These are phyloP conservation scores for Globisporangium solare DNA, from an alignment of 352 stramenopile species.

Conservation along the genomic window DNA sequence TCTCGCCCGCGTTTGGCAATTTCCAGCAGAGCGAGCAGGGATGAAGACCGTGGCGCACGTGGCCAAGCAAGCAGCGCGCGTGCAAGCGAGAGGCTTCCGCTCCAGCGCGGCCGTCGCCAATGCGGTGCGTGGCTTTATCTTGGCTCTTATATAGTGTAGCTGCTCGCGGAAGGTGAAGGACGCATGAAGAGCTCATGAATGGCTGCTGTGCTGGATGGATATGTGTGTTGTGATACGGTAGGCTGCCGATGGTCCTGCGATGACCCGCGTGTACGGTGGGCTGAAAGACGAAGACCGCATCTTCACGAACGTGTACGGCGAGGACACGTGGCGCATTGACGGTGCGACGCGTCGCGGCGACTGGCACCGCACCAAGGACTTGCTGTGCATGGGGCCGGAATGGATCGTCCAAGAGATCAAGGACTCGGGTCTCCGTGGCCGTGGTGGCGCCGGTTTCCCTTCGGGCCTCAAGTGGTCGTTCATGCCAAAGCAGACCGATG, in stretches of 20 bases:
- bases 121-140: constrained; percentile 19
- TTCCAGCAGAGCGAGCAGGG: constrained; percentile 13
- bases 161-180: too few species aligned
- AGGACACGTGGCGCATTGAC: constrained; percentile 89
- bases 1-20: constrained; percentile 1
- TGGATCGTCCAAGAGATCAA: constrained; percentile 99
- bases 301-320: constrained; percentile 99
- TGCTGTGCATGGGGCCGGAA: constrained; percentile 98
- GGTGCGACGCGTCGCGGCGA: constrained; percentile 92
- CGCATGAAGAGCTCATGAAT: not conserved
- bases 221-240: constrained; percentile 7
- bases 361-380: constrained; percentile 96
- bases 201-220: constrained; percentile 2
- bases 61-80: constrained; percentile 13
- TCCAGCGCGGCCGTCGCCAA: constrained; percentile 33
- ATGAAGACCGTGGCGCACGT: constrained; percentile 12
- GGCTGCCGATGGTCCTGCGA: constrained; percentile 43
- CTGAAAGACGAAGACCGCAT: constrained; percentile 99
- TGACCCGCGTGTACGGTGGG: constrained; percentile 90
- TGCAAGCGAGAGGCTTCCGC: constrained; percentile 18
- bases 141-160: not conserved
- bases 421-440: constrained; percentile 96
- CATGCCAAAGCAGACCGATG: constrained; percentile 99
- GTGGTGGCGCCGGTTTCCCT: constrained; percentile 97
- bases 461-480: constrained; percentile 99